Conservation (phyloP, 768 basidiomycete genomes). For the Udeniomyces megalosporus region DNA sequence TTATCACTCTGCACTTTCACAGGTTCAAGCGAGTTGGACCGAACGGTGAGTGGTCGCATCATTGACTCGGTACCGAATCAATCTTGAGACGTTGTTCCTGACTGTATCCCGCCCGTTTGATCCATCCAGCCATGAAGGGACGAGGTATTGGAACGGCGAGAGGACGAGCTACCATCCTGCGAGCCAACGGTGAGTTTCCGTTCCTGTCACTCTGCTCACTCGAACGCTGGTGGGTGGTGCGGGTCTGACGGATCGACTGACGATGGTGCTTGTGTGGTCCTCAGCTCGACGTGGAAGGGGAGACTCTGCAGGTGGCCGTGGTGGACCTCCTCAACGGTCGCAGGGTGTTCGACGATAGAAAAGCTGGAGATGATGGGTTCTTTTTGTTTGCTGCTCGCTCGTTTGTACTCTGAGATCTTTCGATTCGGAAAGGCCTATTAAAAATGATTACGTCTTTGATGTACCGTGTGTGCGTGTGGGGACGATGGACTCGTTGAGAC, state of each 20-base stretch:
- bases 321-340: conserved; percentile 2
- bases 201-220: neutral
- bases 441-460: neutral
- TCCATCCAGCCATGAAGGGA: conserved; percentile 58
- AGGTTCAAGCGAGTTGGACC: conserved; percentile 99
- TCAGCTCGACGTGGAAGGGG: conserved; percentile 13
- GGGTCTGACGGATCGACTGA: neutral
- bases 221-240: neutral
- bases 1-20: neutral
- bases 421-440: neutral
- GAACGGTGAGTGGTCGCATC: conserved; percentile 33
- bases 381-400: neutral
- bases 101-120: neutral
- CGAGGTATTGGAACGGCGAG: conserved; percentile 97
- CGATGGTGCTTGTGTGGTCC: no score
- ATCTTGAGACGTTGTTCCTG: no score
- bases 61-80: neutral
- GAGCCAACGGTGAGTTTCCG: conserved; percentile 25
- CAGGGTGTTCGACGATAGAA: conserved; percentile 14
- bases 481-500: no score
- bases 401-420: neutral
- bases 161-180: conserved; percentile 96
- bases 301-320: neutral
- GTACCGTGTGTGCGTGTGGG: no score
- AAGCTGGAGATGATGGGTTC: neutral